Conservation (phyloP, 371 early-diverging fungal species). For the Lichtheimia ramosa region DNA sequence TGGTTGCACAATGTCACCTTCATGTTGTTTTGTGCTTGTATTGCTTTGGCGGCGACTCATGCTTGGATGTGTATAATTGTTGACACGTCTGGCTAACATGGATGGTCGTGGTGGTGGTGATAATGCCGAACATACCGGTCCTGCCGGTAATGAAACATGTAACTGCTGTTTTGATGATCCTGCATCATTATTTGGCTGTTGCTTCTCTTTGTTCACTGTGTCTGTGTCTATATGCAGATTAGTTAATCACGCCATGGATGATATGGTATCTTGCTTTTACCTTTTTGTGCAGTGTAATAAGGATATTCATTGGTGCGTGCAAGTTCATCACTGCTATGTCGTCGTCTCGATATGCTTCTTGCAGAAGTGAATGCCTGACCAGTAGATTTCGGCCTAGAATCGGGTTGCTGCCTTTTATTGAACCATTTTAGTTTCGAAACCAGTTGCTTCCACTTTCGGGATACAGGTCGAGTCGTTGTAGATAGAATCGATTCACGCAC, state of each 20-base stretch:
- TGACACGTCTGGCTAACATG: not conserved
- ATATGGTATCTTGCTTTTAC: not conserved
- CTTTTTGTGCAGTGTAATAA: not conserved
- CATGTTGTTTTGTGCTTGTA: too few species aligned
- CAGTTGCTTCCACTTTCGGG: slow-evolving; percentile 10
- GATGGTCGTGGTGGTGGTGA: slow-evolving; percentile 13
- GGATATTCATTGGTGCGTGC: not conserved
- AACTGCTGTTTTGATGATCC: not conserved
- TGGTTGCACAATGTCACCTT: too few species aligned
- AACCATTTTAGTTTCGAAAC: slow-evolving; percentile 4
- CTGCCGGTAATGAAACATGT: slow-evolving; percentile 14
- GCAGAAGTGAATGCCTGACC: too few species aligned
- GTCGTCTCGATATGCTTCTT: not conserved
- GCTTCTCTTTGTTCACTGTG: too few species aligned
- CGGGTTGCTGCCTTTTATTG: too few species aligned
- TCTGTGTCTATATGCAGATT: too few species aligned
- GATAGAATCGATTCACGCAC: slow-evolving; percentile 8
- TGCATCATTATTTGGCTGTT: not conserved
- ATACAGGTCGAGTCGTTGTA: slow-evolving; percentile 5
- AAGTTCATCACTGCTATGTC: slow-evolving; percentile 12
- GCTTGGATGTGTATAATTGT: too few species aligned
- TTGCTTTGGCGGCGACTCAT: too few species aligned
- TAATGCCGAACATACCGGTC: slow-evolving; percentile 14
- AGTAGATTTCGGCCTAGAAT: too few species aligned
- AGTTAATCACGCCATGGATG: too few species aligned